Evolutionary conservation across 2,329 filamentous ascomycete species (phyloP), one percentile per base, ranked within the genome.

Genomic region (Drechslerella dactyloides): DNA sequence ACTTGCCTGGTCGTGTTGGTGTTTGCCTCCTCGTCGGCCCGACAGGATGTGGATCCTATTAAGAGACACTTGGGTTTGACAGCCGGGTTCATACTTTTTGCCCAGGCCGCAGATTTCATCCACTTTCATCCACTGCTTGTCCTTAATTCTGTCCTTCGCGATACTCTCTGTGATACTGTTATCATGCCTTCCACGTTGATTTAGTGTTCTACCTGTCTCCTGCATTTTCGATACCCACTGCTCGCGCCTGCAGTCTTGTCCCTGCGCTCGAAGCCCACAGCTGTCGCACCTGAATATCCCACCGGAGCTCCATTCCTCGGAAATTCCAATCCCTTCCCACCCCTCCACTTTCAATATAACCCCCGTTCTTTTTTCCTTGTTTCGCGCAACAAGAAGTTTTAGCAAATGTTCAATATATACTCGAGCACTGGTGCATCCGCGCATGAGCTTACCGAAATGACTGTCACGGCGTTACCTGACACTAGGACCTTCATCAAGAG

Each of bases 401-500:
- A 42, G 37, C 37, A 13, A 15, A 42, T 2, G 4, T 15, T 33
- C 8, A 8, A 33, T 8, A 40, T 27, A 42, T 40, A 46, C 23
- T 21, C 17, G 8, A 8, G 27, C 10, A 8, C 6, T 53, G 37
- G 46, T 30, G 27, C 35, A 57, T 30, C 50, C 24, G 59, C 58
- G 60, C 27, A 64, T 64, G 66, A 64, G 53, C 57, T 65, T 48
- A 68, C 56, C 46, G 55, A 65, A 57, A 58, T 65, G 66, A 56
- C 59, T 57, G 62, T 64, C 53, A 58, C 60, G 54, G 65, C 52
- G 60, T 63, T 65, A 57, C 73, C 54, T 60, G 61, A 57, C 53
- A 50, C 68, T 73, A 86, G 86, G 63, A 85, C 85, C 62, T 90
- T 89, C 78, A 83, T 87, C 65, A 83, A 84, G 48, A 87, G 87